These are phyloP conservation scores for Solanum corneliomulleri DNA, from an alignment of 257 asterid species.

Conservation along the genomic window DNA sequence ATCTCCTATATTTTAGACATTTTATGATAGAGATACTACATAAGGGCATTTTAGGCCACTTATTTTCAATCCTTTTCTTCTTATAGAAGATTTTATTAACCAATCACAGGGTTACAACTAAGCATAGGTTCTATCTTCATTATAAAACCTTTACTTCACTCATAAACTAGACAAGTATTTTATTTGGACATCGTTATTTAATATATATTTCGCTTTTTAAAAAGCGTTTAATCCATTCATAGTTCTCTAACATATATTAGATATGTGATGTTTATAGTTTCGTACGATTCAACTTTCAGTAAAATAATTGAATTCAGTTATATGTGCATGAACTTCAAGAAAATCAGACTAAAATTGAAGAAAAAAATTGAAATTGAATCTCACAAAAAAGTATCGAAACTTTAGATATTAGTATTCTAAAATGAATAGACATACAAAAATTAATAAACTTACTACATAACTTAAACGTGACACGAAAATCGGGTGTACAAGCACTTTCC, in stretches of 20 bases:
- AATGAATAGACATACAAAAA: neutral
- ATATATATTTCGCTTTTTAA: neutral
- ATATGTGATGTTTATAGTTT: neutral
- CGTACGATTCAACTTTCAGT: neutral
- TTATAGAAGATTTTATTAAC: neutral
- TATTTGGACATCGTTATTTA: neutral
- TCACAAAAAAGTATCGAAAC: neutral
- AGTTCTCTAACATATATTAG: neutral
- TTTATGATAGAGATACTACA: neutral
- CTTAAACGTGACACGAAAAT: neutral
- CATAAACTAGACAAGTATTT: neutral
- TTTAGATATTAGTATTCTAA: neutral
- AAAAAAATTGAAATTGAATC: neutral
- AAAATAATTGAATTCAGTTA: neutral
- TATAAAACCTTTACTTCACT: neutral
- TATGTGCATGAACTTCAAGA: neutral
- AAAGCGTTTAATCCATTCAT: neutral
- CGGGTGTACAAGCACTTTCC: neutral
- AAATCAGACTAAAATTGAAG: neutral
- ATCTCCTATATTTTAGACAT: neutral
- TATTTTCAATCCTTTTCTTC: slow-evolving; percentile 4
- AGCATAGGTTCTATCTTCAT: neutral
- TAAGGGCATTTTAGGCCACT: slow-evolving; percentile 2
- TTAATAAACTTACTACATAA: neutral
- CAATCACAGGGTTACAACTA: slow-evolving; percentile 6